Base-by-base conservation (phyloP, 2,329 filamentous ascomycete genomes). In the Fusarium tjaetaba region DNA sequence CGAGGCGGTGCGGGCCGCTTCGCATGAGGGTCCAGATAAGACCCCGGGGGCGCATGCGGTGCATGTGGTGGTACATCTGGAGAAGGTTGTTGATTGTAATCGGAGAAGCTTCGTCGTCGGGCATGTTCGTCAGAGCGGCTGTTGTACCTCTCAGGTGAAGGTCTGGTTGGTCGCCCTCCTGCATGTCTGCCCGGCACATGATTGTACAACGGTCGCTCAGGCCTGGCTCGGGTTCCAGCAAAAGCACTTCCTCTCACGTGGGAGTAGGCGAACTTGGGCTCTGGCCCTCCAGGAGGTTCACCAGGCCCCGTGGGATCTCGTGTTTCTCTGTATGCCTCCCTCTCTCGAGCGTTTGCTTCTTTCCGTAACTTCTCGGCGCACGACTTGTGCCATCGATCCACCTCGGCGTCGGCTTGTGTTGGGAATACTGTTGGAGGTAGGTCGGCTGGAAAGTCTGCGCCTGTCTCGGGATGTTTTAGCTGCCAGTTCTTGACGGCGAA, bases 351-450 rank as follows among this genome's bases (percentile, higher is more conserved):
- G 38, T 70, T 82, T 5, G 86, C 86, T 74, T 95, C 91, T 63
- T 88, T 86, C 70, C 91, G 89, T 55, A 97, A 83, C 74, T 89
- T 90, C 66, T 92, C 87, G 41, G 91, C 92, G 64, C 97, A 95
- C 5, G 87, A 86, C 74, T 93, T 90, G 80, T 98, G 95, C 96
- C 96, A 99, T 66, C 88, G 86, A 62, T 95, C 90, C 83, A 97
- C 95, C n/a, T 93, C 92, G 9, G 88, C 84, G 77, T 98, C 96
- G 3, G 95, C 89, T 48, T 89, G 85, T 4, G 87, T 80, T 1
- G 96, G 96, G 66, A 96, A 93, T 1, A 91, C 88, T n/a, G 85
- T 84, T 34, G 81, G 82, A 4, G 90, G 89, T 8, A 92, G 83
- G 61, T 91, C 86, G 11, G 81, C 70, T 1, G 90, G 90, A 71